Conservation (phyloP, 192 early-diverging fungal genomes). For the Martensiomyces pterosporus region DNA sequence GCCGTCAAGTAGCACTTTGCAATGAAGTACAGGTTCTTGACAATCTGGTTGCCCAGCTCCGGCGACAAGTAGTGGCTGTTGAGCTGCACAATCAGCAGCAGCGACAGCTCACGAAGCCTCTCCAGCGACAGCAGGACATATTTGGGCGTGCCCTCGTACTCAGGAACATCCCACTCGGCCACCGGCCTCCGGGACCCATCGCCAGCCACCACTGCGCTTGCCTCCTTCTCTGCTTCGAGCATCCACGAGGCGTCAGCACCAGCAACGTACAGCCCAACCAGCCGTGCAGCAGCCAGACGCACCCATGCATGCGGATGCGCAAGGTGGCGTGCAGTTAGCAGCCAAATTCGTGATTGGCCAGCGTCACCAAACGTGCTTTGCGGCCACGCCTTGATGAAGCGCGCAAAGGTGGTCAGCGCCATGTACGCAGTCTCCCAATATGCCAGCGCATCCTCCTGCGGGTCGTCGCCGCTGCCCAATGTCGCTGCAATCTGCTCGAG, state of each 20-base stretch:
- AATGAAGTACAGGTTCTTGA: constrained; percentile 93
- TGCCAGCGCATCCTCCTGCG: constrained; percentile 52
- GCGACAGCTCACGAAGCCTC: constrained; percentile 53
- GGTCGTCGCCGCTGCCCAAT: constrained; percentile 27
- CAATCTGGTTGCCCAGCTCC: constrained; percentile 82
- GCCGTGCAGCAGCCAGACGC: constrained; percentile 60
- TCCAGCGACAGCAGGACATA: constrained; percentile 26
- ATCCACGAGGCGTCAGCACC: constrained; percentile 58
- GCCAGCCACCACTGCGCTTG: no score
- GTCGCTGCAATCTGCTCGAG: constrained; percentile 52
- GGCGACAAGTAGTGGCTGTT: constrained; percentile 60
- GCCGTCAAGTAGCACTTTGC: constrained; percentile 64
- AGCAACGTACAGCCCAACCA: constrained; percentile 77
- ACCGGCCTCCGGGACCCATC: no score
- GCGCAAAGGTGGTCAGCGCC: constrained; percentile 69
- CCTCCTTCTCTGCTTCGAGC: constrained; percentile 40
- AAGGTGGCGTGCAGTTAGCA: constrained; percentile 57
- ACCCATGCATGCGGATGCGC: constrained; percentile 92
- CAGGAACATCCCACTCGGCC: constrained; percentile 26
- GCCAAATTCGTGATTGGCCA: constrained; percentile 63
- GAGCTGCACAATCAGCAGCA: constrained; percentile 59
- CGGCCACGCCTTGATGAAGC: constrained; percentile 59
- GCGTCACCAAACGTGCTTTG: constrained; percentile 48
- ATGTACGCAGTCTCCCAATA: constrained; percentile 87
- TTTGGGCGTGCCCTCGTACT: constrained; percentile 19